Percentiles rank a stretch among this genome's conserved stretches.
These are phyloP conservation scores for Termitomyces sp. DNA, from an alignment of 768 basidiomycete genomes.

Conservation along the genomic window DNA sequence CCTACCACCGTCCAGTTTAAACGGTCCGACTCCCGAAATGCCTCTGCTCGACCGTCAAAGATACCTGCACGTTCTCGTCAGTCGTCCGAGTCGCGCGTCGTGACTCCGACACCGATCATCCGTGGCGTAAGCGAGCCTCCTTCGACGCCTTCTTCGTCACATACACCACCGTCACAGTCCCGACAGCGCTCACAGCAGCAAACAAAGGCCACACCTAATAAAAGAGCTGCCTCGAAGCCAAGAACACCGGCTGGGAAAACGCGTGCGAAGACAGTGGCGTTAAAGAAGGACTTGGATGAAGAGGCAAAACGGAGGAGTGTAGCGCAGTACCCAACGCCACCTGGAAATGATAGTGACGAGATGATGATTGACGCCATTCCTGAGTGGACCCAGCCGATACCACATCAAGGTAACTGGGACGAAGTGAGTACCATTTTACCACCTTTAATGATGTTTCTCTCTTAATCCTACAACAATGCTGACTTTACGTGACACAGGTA, in stretches of 20 bases:
- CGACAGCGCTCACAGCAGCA: conserved; percentile 31
- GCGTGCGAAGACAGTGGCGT: conserved; percentile 39
- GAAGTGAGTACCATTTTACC: conserved; percentile 43
- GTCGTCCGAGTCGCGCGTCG: conserved; percentile 44
- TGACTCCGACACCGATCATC: conserved; percentile 32
- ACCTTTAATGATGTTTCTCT: conserved; percentile 7
- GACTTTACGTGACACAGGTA: conserved; percentile 43
- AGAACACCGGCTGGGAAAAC: conserved; percentile 30
- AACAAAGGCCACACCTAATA: conserved; percentile 24
- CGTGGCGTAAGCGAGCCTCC: conserved; percentile 38
- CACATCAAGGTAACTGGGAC: conserved; percentile 76
- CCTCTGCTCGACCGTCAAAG: conserved; percentile 30
- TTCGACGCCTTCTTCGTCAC: conserved; percentile 28
- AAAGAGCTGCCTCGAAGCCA: conserved; percentile 29
- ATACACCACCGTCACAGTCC: conserved; percentile 19
- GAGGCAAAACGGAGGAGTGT: conserved; percentile 51
- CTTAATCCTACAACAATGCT: conserved; percentile 10
- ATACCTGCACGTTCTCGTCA: conserved; percentile 42
- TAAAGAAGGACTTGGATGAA: conserved; percentile 37
- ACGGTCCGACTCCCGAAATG: conserved; percentile 31
- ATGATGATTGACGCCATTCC: conserved; percentile 75
- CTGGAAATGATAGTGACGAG: conserved; percentile 34
- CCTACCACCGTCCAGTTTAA: conserved; percentile 23
- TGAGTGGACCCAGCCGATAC: conserved; percentile 74
- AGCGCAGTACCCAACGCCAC: conserved; percentile 67